Conservation (phyloP, 2,329 filamentous ascomycete genomes). For the Aspergillus pseudonomiae region DNA sequence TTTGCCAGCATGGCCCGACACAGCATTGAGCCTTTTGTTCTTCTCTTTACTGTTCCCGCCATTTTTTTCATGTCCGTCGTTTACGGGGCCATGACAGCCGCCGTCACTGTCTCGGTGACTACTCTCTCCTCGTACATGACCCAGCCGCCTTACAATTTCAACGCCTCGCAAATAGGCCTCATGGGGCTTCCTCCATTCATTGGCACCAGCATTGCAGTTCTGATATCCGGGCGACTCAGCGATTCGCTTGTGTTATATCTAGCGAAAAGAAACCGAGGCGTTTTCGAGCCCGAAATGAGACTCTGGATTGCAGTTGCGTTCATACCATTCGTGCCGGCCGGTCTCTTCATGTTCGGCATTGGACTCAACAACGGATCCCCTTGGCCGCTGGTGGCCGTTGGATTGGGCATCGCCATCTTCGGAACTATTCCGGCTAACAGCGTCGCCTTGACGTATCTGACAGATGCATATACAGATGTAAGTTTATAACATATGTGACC, state of each 20-base stretch:
- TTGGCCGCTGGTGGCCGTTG: background rate
- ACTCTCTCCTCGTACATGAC: conserved; percentile 41
- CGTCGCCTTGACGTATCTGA: background rate
- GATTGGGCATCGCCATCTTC: background rate
- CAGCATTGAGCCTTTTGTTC: conserved; percentile 31
- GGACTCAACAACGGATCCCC: conserved; percentile 30
- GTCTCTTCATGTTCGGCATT: conserved; percentile 38
- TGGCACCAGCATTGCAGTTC: conserved; percentile 38
- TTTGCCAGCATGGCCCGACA: conserved; percentile 24
- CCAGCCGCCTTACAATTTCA: conserved; percentile 45
- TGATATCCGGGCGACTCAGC: conserved; percentile 38
- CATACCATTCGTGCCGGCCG: conserved; percentile 36
- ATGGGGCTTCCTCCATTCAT: conserved; percentile 47
- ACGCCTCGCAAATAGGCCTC: conserved; percentile 41
- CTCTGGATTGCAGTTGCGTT: conserved; percentile 34
- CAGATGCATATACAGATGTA: background rate
- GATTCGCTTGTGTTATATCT: conserved; percentile 41
- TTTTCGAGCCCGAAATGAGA: conserved; percentile 51
- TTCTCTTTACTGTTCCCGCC: conserved; percentile 53
- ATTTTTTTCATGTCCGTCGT: conserved; percentile 45
- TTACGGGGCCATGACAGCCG: conserved; percentile 44
- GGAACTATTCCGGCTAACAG: background rate
- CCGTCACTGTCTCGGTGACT: conserved; percentile 42
- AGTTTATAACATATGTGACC: too few species aligned
- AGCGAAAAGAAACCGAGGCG: conserved; percentile 40